Conservation (phyloP, 1,284 basidiomycete genomes). For the Wallemia ichthyophaga region DNA sequence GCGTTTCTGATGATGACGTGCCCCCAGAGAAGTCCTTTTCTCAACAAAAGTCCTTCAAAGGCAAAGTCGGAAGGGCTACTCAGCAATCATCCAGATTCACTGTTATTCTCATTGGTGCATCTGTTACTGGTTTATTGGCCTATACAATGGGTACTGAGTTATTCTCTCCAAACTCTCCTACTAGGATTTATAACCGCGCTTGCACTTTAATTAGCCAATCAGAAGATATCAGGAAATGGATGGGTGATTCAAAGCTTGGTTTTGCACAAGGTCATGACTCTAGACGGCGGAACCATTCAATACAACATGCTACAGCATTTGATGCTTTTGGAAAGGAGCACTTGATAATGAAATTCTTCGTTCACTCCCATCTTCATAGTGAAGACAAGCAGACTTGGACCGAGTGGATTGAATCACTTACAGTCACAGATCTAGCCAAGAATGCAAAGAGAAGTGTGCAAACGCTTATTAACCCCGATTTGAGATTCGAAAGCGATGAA, state of each 20-base stretch:
- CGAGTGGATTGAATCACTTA: neutral
- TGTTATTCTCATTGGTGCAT: neutral
- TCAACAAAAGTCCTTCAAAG: neutral
- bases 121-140: slow-evolving; percentile 11
- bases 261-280: neutral
- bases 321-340: neutral
- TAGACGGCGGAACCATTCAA: neutral
- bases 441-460: neutral
- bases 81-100: neutral
- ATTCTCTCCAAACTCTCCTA: slow-evolving; percentile 73
- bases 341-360: neutral
- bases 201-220: slow-evolving; percentile 37
- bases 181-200: slow-evolving; percentile 56
- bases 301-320: neutral
- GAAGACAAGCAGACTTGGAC: neutral
- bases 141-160: slow-evolving; percentile 64
- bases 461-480: neutral
- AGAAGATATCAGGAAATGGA: neutral
- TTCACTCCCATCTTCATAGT: neutral
- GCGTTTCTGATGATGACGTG: neutral
- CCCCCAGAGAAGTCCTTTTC: neutral
- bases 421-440: neutral
- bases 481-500: neutral
- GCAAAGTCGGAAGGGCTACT: neutral
- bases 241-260: neutral